Evolutionary conservation across 768 basidiomycete genomes (phyloP).

Genomic region (Pseudohyphozyma bogoriensis): DNA sequence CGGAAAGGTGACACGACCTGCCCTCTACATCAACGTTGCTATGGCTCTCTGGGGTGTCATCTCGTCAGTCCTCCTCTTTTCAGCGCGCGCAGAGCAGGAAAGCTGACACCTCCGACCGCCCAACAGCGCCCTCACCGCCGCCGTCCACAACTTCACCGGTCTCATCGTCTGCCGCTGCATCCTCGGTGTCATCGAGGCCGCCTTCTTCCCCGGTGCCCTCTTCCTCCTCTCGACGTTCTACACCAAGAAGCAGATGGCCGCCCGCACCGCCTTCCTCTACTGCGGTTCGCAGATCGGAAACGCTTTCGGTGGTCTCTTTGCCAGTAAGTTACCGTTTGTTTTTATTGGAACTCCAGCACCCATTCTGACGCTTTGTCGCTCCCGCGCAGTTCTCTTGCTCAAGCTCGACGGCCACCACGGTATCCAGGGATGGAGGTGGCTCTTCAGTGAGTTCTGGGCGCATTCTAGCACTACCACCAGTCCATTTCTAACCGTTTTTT

Average conservation of each 20-base stretch:
- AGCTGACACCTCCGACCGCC: no score
- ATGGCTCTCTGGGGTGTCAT: slow-evolving; percentile 32
- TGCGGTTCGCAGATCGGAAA: neutral
- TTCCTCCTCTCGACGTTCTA: slow-evolving; percentile 33
- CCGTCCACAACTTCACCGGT: slow-evolving; percentile 29
- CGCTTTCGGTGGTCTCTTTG: neutral
- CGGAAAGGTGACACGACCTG: slow-evolving; percentile 32
- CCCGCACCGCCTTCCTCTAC: neutral
- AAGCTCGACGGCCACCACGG: slow-evolving; percentile 30
- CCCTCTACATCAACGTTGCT: slow-evolving; percentile 33
- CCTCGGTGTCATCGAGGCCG: slow-evolving; percentile 31
- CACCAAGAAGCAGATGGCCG: slow-evolving; percentile 12
- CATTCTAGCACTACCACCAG: no score
- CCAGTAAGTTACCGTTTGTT: neutral
- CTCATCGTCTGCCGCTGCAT: slow-evolving; percentile 32
- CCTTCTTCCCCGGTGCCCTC: slow-evolving; percentile 34
- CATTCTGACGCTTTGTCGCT: neutral
- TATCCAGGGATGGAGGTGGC: slow-evolving; percentile 37
- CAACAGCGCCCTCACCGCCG: slow-evolving; percentile 30
- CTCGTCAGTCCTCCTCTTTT: no score
- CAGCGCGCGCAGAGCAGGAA: no score
- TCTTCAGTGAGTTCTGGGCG: slow-evolving; percentile 9
- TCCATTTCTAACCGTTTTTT: no score
- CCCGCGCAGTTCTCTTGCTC: slow-evolving; percentile 15
- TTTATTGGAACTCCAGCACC: neutral